phyloP scores from a whole-genome alignment of 192 early-diverging fungal species.

The Backusella macrospora region DNA sequence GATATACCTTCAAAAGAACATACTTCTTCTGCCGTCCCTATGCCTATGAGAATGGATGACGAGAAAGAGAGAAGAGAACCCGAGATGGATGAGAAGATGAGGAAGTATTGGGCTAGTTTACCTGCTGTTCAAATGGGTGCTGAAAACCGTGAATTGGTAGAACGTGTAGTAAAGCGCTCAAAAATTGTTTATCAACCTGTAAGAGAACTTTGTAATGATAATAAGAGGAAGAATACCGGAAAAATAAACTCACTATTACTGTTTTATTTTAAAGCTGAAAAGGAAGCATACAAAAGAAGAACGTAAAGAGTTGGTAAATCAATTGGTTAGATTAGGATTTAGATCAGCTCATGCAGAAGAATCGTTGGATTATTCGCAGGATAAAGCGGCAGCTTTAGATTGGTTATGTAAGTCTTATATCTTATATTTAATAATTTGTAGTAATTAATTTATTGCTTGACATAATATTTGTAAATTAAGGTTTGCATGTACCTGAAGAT shows the following conservation, averaged over 20 bases:
- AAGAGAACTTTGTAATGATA: neutral
- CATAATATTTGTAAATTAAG: constrained; percentile 27
- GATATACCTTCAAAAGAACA: constrained; percentile 31
- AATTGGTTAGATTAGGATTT: constrained; percentile 70
- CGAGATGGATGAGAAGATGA: constrained; percentile 42
- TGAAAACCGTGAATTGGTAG: constrained; percentile 58
- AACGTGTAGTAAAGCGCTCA: constrained; percentile 62
- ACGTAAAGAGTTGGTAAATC: constrained; percentile 21
- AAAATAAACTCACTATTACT: neutral
- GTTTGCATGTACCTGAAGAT: constrained; percentile 87
- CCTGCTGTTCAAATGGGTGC: constrained; percentile 73
- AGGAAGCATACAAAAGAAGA: constrained; percentile 23
- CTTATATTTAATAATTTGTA: neutral
- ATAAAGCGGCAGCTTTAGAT: constrained; percentile 62
- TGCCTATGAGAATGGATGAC: constrained; percentile 44
- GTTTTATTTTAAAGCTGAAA: neutral
- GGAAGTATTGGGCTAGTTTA: constrained; percentile 60
- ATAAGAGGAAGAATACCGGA: neutral
- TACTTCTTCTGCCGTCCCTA: constrained; percentile 27
- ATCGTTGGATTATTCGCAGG: constrained; percentile 60
- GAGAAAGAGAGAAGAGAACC: constrained; percentile 42
- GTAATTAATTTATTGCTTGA: neutral
- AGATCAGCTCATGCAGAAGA: constrained; percentile 71
- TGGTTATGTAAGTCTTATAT: constrained; percentile 72
- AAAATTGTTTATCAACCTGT: constrained; percentile 24